These are phyloP conservation scores for Auricularia heimuer DNA, from an alignment of 768 basidiomycete genomes.

Conservation along the genomic window DNA sequence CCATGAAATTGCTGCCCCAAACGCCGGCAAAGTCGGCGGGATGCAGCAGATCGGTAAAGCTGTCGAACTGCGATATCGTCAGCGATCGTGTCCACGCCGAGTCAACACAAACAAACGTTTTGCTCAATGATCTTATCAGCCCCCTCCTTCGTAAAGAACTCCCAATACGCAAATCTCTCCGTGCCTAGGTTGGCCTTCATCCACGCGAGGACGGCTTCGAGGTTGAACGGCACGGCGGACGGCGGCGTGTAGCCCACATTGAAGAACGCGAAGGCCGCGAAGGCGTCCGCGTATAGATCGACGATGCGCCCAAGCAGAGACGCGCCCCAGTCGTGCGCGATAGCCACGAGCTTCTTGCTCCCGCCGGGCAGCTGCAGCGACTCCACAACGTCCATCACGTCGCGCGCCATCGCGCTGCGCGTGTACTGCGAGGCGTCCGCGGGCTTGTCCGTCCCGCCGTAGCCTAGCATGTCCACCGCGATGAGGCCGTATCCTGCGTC, in stretches of 20 bases:
- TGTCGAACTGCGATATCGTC: no score
- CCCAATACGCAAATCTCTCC: conserved; percentile 30
- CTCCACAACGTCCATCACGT: conserved; percentile 35
- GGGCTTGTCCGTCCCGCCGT: conserved; percentile 41
- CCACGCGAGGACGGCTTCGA: conserved; percentile 17
- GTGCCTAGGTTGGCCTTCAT: conserved; percentile 21
- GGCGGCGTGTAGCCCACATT: conserved; percentile 28
- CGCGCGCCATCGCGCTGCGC: conserved; percentile 25
- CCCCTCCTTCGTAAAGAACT: conserved; percentile 27
- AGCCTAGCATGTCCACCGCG: conserved; percentile 43
- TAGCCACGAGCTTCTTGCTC: conserved; percentile 19
- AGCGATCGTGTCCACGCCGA: no score
- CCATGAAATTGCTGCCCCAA: background rate
- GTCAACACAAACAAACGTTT: conserved; percentile 20
- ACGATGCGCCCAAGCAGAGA: conserved; percentile 24
- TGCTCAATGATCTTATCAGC: conserved; percentile 26
- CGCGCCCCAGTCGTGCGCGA: conserved; percentile 40
- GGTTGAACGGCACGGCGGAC: conserved; percentile 10
- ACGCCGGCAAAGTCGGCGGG: background rate
- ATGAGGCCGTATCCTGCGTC: conserved; percentile 30
- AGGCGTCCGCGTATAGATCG: conserved; percentile 29
- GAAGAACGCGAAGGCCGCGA: conserved; percentile 32
- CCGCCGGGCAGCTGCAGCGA: conserved; percentile 19
- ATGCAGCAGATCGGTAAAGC: background rate
- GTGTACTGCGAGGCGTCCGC: conserved; percentile 26